Percentiles rank a stretch among this genome's conserved stretches.
Conservation (phyloP, 2,329 filamentous ascomycete species). For the Microdochium trichocladiopsis region DNA sequence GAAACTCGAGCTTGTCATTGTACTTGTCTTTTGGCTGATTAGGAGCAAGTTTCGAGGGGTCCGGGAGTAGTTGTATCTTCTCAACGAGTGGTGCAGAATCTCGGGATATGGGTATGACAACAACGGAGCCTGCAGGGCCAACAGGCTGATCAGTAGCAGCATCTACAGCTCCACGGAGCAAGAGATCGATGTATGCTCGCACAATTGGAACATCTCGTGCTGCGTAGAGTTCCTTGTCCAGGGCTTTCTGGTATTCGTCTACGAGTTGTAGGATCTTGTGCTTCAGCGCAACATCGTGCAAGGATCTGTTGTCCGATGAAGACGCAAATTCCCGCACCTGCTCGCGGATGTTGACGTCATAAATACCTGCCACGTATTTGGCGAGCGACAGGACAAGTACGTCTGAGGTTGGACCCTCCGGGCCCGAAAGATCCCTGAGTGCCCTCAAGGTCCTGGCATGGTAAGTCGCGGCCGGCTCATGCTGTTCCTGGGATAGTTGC, state of each 20-base stretch:
- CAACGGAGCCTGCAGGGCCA: constrained; percentile 14
- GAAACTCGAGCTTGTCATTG: constrained; percentile 64
- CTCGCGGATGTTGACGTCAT: constrained; percentile 34
- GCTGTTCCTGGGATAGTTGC: constrained; percentile 43
- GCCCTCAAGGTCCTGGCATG: constrained; percentile 34
- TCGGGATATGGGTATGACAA: constrained; percentile 28
- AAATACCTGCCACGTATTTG: constrained; percentile 47
- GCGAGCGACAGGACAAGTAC: constrained; percentile 13
- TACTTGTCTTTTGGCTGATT: constrained; percentile 48
- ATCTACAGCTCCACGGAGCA: constrained; percentile 30
- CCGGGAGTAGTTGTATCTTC: constrained; percentile 36
- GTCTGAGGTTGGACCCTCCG: constrained; percentile 10
- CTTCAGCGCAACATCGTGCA: constrained; percentile 35
- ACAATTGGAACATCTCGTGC: constrained; percentile 27
- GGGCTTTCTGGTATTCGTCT: constrained; percentile 44
- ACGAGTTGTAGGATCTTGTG: constrained; percentile 52
- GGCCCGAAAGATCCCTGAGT: constrained; percentile 22
- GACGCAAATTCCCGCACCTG: constrained; percentile 27
- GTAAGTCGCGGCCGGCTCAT: constrained; percentile 46
- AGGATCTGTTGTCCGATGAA: constrained; percentile 12
- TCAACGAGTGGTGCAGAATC: constrained; percentile 25
- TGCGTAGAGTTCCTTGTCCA: constrained; percentile 40
- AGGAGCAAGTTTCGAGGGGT: constrained; percentile 41
- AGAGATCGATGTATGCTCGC: constrained; percentile 40
- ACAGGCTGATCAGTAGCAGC: constrained; percentile 8